Evolutionary conservation across 2,329 filamentous ascomycete species (phyloP).

Genomic region (Claviceps citrina): DNA sequence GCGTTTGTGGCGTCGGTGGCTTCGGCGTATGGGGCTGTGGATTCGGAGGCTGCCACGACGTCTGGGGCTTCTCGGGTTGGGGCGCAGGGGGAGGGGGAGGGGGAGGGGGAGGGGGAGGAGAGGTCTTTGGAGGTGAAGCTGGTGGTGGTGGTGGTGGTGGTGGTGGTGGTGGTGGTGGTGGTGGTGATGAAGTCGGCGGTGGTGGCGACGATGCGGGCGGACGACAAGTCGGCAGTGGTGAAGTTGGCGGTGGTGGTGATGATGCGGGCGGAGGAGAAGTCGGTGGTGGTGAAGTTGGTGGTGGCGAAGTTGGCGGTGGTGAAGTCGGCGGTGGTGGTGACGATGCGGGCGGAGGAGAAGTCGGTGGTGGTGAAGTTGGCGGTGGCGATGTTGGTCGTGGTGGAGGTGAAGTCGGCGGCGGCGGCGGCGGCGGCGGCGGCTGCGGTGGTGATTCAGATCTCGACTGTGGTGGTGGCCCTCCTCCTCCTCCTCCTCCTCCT

Average conservation of each 20-base stretch:
- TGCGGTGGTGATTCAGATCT: conserved; percentile 7
- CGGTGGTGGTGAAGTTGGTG: conserved; percentile 2
- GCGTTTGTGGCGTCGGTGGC: conserved; percentile 13
- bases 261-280: not conserved
- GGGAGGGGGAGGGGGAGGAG: conserved; percentile 3
- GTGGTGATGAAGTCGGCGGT: not conserved
- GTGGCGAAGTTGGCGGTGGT: not conserved
- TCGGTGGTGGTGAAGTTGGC: not conserved
- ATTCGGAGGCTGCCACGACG: conserved; percentile 9
- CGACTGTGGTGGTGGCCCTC: conserved; percentile 3
- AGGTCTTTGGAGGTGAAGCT: not conserved
- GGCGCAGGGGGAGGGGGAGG: conserved; percentile 5
- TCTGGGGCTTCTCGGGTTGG: conserved; percentile 9
- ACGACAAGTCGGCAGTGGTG: conserved; percentile 1
- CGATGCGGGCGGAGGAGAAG: conserved; percentile 1
- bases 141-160: not conserved
- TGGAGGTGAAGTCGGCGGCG: not conserved
- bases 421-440: conserved; percentile 1
- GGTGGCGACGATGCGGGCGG: not conserved
- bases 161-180: not conserved
- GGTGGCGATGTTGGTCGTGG: conserved; percentile 3
- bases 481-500: conserved; percentile 3
- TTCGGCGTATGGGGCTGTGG: conserved; percentile 11
- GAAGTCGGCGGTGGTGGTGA: conserved; percentile 2
- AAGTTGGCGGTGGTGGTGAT: conserved; percentile 1